These are phyloP conservation scores for Pezicula neosporulosa DNA, from an alignment of 2,329 filamentous ascomycete species.

Conservation along the genomic window DNA sequence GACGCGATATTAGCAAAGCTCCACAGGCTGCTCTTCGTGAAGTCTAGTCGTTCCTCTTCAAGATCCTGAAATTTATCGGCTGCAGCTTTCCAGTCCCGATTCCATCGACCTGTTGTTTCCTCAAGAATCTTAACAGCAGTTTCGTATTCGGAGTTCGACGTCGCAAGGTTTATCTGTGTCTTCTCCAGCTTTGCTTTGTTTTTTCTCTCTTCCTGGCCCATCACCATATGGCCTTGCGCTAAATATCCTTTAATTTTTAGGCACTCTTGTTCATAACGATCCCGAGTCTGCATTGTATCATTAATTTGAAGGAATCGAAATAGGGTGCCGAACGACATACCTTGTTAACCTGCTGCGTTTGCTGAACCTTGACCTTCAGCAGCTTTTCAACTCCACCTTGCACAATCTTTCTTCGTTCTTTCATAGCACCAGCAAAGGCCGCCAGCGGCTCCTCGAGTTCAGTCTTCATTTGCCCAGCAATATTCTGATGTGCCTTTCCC, in stretches of 20 bases:
- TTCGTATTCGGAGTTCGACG: constrained; percentile 91
- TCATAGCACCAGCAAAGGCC: constrained; percentile 91
- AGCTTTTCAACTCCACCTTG: constrained; percentile 93
- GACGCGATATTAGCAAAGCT: constrained; percentile 96
- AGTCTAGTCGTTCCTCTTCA: constrained; percentile 94
- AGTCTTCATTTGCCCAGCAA: constrained; percentile 91
- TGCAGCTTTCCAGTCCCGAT: constrained; percentile 95
- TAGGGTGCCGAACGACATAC: constrained; percentile 38
- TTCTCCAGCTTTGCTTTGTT: constrained; percentile 99
- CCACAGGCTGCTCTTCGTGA: constrained; percentile 97
- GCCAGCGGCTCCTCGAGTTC: constrained; percentile 91
- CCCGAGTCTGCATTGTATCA: constrained; percentile 60
- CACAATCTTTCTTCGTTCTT: constrained; percentile 94
- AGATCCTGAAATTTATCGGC: constrained; percentile 99
- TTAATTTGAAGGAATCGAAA: constrained; percentile 1
- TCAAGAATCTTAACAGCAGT: constrained; percentile 88
- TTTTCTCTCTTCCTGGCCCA: constrained; percentile 98
- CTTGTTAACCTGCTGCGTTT: constrained; percentile 90
- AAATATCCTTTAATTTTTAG: constrained; percentile 98
- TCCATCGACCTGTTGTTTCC: constrained; percentile 94
- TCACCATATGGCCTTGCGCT: constrained; percentile 98
- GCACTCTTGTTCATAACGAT: constrained; percentile 96
- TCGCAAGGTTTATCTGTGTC: constrained; percentile 91
- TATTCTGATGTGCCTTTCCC: constrained; percentile 87
- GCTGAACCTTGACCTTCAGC: constrained; percentile 87